Conservation (phyloP, 129 eudicot species). For the Flaveria sonorensis region DNA sequence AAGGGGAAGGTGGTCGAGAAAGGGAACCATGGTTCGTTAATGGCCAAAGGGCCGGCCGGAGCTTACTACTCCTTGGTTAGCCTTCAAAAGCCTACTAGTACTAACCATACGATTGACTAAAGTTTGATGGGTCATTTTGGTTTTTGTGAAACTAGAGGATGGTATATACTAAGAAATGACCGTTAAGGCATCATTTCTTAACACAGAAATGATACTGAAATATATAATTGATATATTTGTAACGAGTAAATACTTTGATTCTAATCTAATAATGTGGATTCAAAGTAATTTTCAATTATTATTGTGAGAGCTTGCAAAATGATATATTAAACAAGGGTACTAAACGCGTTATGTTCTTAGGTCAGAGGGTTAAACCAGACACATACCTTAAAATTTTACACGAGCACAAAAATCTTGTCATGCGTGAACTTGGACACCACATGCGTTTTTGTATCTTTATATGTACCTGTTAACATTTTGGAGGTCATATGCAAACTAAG, state of each 20-base stretch:
- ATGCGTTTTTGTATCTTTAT: no score
- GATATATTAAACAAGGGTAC: neutral
- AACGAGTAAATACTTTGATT: neutral
- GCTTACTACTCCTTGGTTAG: slow-evolving; percentile 66
- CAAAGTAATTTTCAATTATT: neutral
- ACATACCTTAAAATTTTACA: neutral
- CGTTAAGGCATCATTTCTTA: neutral
- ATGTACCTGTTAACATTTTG: no score
- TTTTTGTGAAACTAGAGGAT: neutral
- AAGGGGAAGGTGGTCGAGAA: slow-evolving; percentile 77
- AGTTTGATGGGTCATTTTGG: slow-evolving; percentile 2
- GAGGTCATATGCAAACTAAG: no score
- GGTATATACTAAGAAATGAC: neutral
- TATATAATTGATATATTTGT: slow-evolving; percentile 1
- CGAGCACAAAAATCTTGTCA: neutral
- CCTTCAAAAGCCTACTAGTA: slow-evolving; percentile 57
- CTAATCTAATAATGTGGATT: neutral
- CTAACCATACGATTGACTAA: slow-evolving; percentile 17
- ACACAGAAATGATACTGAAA: slow-evolving; percentile 9
- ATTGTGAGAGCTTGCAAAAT: neutral
- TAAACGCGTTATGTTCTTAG: neutral
- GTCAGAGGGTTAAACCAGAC: neutral
- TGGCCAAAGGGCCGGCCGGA: slow-evolving; percentile 73
- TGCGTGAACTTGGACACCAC: no score
- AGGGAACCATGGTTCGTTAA: slow-evolving; percentile 72